Conservation (phyloP, 371 early-diverging fungal genomes). For the Phascolomyces articulosus region DNA sequence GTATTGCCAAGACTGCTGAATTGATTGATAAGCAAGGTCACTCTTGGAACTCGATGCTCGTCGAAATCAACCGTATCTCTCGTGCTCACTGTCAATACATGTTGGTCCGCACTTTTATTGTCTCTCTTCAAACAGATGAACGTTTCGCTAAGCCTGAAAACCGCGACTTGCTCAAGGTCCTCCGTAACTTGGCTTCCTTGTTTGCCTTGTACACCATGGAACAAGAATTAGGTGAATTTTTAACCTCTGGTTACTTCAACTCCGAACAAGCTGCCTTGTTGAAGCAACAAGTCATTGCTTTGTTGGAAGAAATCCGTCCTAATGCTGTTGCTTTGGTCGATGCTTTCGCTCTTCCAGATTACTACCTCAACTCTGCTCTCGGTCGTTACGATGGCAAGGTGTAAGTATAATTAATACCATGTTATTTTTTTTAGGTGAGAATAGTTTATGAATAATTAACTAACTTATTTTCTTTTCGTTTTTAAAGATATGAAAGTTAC, state of each 20-base stretch:
- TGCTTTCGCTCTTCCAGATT: conserved; percentile 78
- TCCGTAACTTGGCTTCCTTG: conserved; percentile 53
- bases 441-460: no score
- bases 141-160: conserved; percentile 28
- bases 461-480: no score
- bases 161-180: conserved; percentile 39
- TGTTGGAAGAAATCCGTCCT: conserved; percentile 64
- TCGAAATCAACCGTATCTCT: conserved; percentile 63
- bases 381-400: conserved; percentile 78
- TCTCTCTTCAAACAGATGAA: conserved; percentile 41
- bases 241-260: conserved; percentile 49
- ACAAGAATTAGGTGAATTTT: conserved; percentile 67
- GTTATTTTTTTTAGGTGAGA: no score
- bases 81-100: conserved; percentile 71
- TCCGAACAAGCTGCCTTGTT: conserved; percentile 54
- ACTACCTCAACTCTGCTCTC: conserved; percentile 74
- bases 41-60: conserved; percentile 70
- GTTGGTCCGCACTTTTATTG: conserved; percentile 59
- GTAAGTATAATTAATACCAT: no score
- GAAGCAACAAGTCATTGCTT: conserved; percentile 43
- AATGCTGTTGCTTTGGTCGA: conserved; percentile 77
- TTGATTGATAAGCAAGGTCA: conserved; percentile 56
- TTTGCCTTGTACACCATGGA: conserved; percentile 68
- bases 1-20: conserved; percentile 55
- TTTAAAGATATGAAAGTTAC: conserved; percentile 61